Percentiles rank a stretch among this genome's conserved stretches.
Evolutionary conservation across 345 rosid species (phyloP).

Genomic region (rapeseed (Brassica napus)): DNA sequence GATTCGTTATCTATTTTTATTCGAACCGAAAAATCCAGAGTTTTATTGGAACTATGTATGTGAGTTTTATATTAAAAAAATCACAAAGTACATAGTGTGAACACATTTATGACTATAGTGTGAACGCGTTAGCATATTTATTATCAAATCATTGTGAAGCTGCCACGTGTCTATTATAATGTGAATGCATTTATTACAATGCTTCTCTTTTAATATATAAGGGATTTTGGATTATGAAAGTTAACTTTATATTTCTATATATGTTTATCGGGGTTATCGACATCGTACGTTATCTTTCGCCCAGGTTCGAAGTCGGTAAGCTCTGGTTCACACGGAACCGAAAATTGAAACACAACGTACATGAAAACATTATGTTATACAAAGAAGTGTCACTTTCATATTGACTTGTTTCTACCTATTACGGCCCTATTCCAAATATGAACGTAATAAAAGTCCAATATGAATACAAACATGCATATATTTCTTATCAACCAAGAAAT

Average conservation of each 20-base stretch:
- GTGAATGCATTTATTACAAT: too few species aligned
- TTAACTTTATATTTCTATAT: not conserved
- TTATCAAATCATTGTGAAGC: too few species aligned
- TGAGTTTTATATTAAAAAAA: too few species aligned
- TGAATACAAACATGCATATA: not conserved
- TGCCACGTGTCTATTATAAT: too few species aligned
- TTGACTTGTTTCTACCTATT: slow-evolving; percentile 24
- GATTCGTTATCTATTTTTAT: too few species aligned
- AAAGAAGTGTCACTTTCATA: slow-evolving; percentile 27
- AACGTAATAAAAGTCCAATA: slow-evolving; percentile 9
- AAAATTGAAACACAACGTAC: slow-evolving; percentile 4
- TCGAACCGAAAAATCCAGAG: too few species aligned
- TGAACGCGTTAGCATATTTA: too few species aligned
- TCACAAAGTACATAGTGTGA: too few species aligned
- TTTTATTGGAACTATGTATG: too few species aligned
- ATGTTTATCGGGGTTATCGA: slow-evolving; percentile 7
- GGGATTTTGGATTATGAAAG: not conserved
- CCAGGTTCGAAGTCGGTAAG: slow-evolving; percentile 23
- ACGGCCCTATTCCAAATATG: slow-evolving; percentile 3
- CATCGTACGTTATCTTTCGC: slow-evolving; percentile 27
- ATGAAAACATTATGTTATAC: not conserved
- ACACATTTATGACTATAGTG: too few species aligned
- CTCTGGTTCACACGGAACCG: not conserved
- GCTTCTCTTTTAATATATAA: too few species aligned
- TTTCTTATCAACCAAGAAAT: slow-evolving; percentile 40